A percentile compares a stretch with the other conserved stretches of the same genome.
Conservation (phyloP, 768 basidiomycete species). For the Naganishia antarctica region DNA sequence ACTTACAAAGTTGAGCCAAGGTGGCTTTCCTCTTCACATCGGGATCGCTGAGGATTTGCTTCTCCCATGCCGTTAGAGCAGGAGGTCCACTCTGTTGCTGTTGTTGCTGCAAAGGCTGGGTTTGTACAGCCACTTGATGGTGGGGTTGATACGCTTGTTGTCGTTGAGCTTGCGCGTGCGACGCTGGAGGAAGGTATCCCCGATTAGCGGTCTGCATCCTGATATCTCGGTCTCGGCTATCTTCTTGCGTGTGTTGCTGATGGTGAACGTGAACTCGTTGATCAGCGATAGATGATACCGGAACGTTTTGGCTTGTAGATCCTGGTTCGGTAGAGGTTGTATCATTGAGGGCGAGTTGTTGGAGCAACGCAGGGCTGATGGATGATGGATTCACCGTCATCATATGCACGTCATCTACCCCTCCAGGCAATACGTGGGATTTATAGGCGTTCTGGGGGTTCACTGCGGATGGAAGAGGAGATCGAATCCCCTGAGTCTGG, state of each 20-base stretch:
- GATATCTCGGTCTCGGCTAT: conserved; percentile 39
- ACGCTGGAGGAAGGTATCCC: conserved; percentile 12
- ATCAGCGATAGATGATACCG: conserved; percentile 21
- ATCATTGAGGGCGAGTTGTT: conserved; percentile 44
- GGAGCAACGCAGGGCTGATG: conserved; percentile 43
- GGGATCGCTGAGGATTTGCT: conserved; percentile 70
- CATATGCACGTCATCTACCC: conserved; percentile 64
- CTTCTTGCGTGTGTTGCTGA: background rate
- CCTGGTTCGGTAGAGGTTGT: conserved; percentile 27
- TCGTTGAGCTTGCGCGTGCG: conserved; percentile 15
- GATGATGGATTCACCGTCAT: conserved; percentile 60
- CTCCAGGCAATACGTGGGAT: background rate
- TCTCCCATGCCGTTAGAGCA: conserved; percentile 63
- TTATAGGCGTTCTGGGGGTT: conserved; percentile 22
- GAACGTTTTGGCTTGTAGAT: conserved; percentile 19
- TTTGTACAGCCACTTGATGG: background rate
- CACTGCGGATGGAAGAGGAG: conserved; percentile 13
- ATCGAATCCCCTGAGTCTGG: conserved; percentile 20
- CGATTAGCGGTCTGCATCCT: conserved; percentile 41
- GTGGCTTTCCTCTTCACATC: conserved; percentile 92
- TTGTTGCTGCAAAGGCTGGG: conserved; percentile 8
- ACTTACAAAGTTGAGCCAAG: conserved; percentile 75
- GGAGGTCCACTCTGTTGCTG: conserved; percentile 13
- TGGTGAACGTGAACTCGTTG: conserved; percentile 27
- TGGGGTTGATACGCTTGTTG: conserved; percentile 16